Evolutionary conservation across 305 asterid genomes (phyloP), one percentile per base, ranked within the genome.

Genomic region (Caryopteris hybrid): DNA sequence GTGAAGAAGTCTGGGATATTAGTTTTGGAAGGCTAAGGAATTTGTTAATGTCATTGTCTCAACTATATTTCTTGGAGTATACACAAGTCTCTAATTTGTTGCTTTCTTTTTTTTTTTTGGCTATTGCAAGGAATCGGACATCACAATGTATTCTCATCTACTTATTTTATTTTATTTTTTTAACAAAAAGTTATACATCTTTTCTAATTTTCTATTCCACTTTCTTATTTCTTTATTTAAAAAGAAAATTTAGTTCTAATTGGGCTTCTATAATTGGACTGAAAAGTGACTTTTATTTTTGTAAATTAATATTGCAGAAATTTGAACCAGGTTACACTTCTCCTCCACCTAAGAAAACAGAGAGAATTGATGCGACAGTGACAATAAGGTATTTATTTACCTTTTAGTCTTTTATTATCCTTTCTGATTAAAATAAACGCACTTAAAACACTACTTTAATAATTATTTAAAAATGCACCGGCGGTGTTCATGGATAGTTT

Each of bases 301-400:
- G 29, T 13, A 14, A 38, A 58, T 17, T 51, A 17, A 8, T 27
- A 76, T 71, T 76, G 81, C 93, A 93, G 99, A 88, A 84, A 56
- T 93, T 88, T 80, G 95, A 90, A 80, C 88, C 97, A 8, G 99
- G 91, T 2, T 93, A 88, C 68, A 81, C 82, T 14, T 82, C 84
- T 51, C 78, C 81, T 47, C 80, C 83, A 45, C 90, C 86, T 42
- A 81, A 84, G 81, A 85, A 86, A 71, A 63, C 66, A 25, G 71
- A 66, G 56, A 64, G 68, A 36, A 66, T 73, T 65, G 80, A 83
- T 60, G 80, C 85, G 73, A 50, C 84, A 42, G 90, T 74, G 45
- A 82, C 84, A 33, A 77, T 81, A 76, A 88, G 99, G 99, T 87
- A 78, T 52, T 42, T 13, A 27, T n/a, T n/a, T n/a, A n/a, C n/a